Percentiles rank a stretch among this genome's conserved stretches.
phyloP scores from a whole-genome alignment of 495 filamentous ascomycete species.

The Aspergillus kassunensis region DNA sequence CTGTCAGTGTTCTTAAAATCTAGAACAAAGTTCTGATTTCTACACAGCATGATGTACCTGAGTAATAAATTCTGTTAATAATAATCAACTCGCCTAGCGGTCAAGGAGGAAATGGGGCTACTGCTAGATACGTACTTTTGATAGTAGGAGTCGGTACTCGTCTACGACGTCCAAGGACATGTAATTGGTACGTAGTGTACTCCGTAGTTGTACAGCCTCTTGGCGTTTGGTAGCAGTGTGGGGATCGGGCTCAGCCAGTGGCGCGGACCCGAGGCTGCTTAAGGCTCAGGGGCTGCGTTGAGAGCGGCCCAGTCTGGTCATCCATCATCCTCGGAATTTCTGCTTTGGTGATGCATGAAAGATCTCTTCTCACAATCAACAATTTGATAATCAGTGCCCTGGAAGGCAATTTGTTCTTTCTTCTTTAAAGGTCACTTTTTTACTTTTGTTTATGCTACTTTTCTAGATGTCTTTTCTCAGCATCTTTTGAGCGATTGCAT shows the following conservation, averaged over 20 bases:
- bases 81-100: too few species aligned
- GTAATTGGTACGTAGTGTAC: too few species aligned
- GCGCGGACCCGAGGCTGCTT: conserved; percentile 36
- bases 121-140: too few species aligned
- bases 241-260: conserved; percentile 29
- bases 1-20: background rate
- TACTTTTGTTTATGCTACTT: conserved; percentile 5
- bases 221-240: conserved; percentile 22
- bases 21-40: too few species aligned
- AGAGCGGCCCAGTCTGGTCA: conserved; percentile 29
- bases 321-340: conserved; percentile 25
- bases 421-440: background rate
- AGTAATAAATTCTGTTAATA: too few species aligned
- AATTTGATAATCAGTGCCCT: background rate
- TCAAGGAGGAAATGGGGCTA: too few species aligned
- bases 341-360: conserved; percentile 19
- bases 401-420: conserved; percentile 1
- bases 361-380: conserved; percentile 8
- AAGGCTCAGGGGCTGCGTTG: conserved; percentile 45
- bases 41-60: too few species aligned
- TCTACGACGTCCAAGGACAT: too few species aligned
- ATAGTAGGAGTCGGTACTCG: too few species aligned
- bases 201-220: too few species aligned
- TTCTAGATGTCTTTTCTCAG: conserved; percentile 14
- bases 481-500: conserved; percentile 11